Evolutionary conservation across 805 yeast genomes (phyloP).

Genomic region (Candida broadrunensis): DNA sequence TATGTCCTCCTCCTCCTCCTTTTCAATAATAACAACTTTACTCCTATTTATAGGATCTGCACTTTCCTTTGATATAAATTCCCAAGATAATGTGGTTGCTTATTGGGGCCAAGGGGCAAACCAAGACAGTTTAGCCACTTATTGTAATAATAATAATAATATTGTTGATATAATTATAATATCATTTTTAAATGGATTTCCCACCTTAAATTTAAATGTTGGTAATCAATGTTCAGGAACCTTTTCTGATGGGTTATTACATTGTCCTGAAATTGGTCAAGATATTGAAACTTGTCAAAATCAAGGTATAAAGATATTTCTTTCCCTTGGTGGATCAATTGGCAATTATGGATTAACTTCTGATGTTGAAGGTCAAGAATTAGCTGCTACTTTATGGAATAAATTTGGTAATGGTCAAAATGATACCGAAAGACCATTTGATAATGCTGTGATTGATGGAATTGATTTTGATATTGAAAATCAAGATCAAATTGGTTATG

Average conservation of each 20-base stretch:
- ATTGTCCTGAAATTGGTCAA: constrained; percentile 37
- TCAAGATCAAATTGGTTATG: constrained; percentile 18
- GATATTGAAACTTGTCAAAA: constrained; percentile 74
- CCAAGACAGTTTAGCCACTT: constrained; percentile 37
- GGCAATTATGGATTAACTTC: constrained; percentile 47
- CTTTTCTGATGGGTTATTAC: constrained; percentile 39
- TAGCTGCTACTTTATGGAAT: constrained; percentile 40
- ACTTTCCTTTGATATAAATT: neutral
- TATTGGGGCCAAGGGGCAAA: constrained; percentile 77
- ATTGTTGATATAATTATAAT: constrained; percentile 67
- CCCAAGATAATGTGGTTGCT: constrained; percentile 58
- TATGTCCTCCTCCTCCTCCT: no score
- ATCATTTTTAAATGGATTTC: constrained; percentile 65
- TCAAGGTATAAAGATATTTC: constrained; percentile 65
- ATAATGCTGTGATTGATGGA: constrained; percentile 29
- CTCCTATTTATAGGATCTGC: no score
- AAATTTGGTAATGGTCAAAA: constrained; percentile 27
- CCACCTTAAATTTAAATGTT: constrained; percentile 23
- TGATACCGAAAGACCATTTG: constrained; percentile 20
- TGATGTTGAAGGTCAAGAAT: constrained; percentile 52
- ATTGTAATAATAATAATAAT: constrained; percentile 60
- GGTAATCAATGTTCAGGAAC: constrained; percentile 14
- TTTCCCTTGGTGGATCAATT: constrained; percentile 56
- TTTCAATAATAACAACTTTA: no score
- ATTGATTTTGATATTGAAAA: constrained; percentile 34